phyloP scores from a whole-genome alignment of 1,139 yeast genomes.

The Pichia sp. region DNA sequence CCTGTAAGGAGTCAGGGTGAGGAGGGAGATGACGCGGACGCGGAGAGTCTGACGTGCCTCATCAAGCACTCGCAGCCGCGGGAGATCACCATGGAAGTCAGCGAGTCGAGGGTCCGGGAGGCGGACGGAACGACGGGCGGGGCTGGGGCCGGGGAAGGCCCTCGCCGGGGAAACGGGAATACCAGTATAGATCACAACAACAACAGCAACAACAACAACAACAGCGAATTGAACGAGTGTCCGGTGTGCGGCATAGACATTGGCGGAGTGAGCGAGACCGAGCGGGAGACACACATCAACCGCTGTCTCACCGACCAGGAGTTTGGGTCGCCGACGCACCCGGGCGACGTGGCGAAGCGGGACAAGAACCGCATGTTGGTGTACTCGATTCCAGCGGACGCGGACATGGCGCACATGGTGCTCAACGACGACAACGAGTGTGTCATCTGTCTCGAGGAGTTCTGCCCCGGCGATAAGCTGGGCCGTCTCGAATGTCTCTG shows the following conservation, averaged over 20 bases:
- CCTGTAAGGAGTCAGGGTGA: neutral
- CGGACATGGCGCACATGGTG: slow-evolving; percentile 5
- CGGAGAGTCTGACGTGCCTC: neutral
- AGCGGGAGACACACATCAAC: slow-evolving; percentile 64
- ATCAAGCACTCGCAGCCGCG: slow-evolving; percentile 15
- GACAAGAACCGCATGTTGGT: slow-evolving; percentile 79
- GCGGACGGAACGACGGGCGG: neutral
- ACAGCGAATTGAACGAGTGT: slow-evolving; percentile 41
- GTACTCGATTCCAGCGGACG: slow-evolving; percentile 52
- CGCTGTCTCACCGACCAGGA: slow-evolving; percentile 65
- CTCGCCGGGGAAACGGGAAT: no score
- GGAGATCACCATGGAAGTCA: slow-evolving; percentile 15
- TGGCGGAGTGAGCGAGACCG: slow-evolving; percentile 36
- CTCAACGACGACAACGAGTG: slow-evolving; percentile 60
- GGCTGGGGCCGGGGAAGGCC: slow-evolving; percentile 9
- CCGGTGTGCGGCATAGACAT: slow-evolving; percentile 52
- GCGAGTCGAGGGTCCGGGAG: slow-evolving; percentile 14
- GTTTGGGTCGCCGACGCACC: slow-evolving; percentile 55
- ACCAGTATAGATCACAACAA: no score
- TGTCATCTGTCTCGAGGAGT: slow-evolving; percentile 88
- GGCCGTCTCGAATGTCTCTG: slow-evolving; percentile 93
- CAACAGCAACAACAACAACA: slow-evolving; percentile 18
- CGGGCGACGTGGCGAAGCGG: slow-evolving; percentile 27
- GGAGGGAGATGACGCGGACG: neutral
- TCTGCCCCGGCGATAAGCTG: slow-evolving; percentile 79